A percentile compares a stretch with the other conserved stretches of the same genome.
Evolutionary conservation across 2,329 filamentous ascomycete species (phyloP).

Genomic region (Alternaria sp.): DNA sequence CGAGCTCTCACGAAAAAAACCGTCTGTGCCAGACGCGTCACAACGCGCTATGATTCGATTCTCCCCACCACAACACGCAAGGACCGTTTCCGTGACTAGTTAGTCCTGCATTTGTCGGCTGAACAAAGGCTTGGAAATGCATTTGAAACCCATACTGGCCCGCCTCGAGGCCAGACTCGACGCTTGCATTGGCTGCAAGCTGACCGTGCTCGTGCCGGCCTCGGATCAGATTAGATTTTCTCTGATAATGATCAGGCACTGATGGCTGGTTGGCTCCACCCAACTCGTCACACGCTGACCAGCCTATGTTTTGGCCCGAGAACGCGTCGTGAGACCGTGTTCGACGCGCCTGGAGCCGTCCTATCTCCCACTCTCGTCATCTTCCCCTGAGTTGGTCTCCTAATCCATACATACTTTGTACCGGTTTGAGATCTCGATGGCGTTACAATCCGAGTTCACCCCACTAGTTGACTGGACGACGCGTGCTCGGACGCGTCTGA

Average conservation of each 20-base stretch:
- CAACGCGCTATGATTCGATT: conserved; percentile 45
- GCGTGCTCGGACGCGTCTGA: conserved; percentile 20
- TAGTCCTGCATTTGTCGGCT: conserved; percentile 38
- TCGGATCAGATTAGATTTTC: conserved; percentile 42
- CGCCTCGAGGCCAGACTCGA: conserved; percentile 16
- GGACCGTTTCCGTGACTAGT: conserved; percentile 33
- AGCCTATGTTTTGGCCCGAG: conserved; percentile 4
- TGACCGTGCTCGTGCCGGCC: conserved; percentile 24
- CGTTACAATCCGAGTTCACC: conserved; percentile 2
- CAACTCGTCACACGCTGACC: conserved; percentile 12
- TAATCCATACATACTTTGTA: conserved; percentile 2
- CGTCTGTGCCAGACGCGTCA: conserved; percentile 42
- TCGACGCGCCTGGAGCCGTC: conserved; percentile 15
- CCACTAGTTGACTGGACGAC: conserved; percentile 20
- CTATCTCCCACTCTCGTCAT: neutral
- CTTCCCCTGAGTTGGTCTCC: neutral
- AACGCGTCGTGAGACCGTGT: conserved; percentile 5
- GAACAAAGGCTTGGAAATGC: conserved; percentile 45
- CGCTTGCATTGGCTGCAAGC: conserved; percentile 25
- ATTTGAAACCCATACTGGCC: conserved; percentile 21
- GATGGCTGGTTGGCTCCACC: conserved; percentile 18
- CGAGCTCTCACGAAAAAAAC: conserved; percentile 31
- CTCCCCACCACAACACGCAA: conserved; percentile 44
- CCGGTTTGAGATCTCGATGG: conserved; percentile 4
- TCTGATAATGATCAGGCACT: conserved; percentile 20